phyloP scores from a whole-genome alignment of 2,329 filamentous ascomycete genomes.

The Aspergillus sp. region DNA sequence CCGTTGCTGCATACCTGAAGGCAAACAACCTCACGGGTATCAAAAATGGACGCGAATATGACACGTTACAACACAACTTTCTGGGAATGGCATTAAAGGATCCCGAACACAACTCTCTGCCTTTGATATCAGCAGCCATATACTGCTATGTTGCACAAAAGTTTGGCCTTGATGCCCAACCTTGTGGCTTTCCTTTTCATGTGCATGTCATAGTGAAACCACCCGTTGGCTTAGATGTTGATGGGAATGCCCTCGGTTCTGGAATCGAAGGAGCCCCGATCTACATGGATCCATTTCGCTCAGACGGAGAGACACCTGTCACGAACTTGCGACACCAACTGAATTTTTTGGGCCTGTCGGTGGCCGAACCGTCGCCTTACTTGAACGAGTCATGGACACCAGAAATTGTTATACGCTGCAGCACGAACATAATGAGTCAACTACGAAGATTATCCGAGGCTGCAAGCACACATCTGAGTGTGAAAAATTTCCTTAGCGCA shows the following conservation, averaged over 20 bases:
- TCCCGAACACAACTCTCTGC: conserved; percentile 72
- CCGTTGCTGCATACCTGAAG: conserved; percentile 68
- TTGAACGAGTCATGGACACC: conserved; percentile 63
- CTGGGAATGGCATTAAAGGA: conserved; percentile 77
- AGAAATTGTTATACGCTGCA: conserved; percentile 70
- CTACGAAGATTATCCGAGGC: conserved; percentile 52
- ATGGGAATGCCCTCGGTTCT: conserved; percentile 42
- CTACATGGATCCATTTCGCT: conserved; percentile 80
- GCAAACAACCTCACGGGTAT: conserved; percentile 68
- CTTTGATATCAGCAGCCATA: conserved; percentile 81
- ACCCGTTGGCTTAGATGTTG: conserved; percentile 57
- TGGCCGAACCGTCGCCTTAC: conserved; percentile 45
- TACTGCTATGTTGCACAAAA: conserved; percentile 76
- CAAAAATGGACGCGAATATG: conserved; percentile 66
- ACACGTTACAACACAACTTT: conserved; percentile 81
- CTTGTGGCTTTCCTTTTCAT: conserved; percentile 79
- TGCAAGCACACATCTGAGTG: conserved; percentile 24
- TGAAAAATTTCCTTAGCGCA: conserved; percentile 58
- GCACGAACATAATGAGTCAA: conserved; percentile 76
- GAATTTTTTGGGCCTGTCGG: conserved; percentile 48
- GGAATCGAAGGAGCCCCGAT: conserved; percentile 52
- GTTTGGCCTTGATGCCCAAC: conserved; percentile 71
- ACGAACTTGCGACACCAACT: conserved; percentile 59
- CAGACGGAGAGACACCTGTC: conserved; percentile 63
- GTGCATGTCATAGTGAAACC: conserved; percentile 76